Conservation (phyloP, 768 basidiomycete species). For the Phylloporus arenicola region DNA sequence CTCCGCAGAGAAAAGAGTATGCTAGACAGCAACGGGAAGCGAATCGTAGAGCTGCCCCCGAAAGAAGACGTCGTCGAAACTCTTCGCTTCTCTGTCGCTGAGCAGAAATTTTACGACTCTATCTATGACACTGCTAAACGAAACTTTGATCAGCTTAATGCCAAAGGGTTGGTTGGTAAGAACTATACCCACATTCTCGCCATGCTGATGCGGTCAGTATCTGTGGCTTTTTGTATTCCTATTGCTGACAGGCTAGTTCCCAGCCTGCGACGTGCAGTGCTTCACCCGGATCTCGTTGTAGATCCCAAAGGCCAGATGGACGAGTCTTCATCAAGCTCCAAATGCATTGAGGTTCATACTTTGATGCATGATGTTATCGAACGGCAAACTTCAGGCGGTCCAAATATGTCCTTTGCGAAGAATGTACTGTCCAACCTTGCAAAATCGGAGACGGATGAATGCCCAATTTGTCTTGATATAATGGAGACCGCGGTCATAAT, state of each 20-base stretch:
- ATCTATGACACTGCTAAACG: slow-evolving; percentile 75
- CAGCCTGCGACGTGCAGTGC: slow-evolving; percentile 85
- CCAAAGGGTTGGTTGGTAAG: slow-evolving; percentile 70
- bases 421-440: slow-evolving; percentile 58
- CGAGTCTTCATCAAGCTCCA: slow-evolving; percentile 28
- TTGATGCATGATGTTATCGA: slow-evolving; percentile 52
- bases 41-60: slow-evolving; percentile 80
- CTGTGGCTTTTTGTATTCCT: neutral
- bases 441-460: slow-evolving; percentile 54
- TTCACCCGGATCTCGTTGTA: slow-evolving; percentile 83
- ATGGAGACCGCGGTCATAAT: slow-evolving; percentile 67
- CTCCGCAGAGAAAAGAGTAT: slow-evolving; percentile 91
- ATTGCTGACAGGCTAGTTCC: slow-evolving; percentile 5
- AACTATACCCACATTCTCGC: slow-evolving; percentile 88
- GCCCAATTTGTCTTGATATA: slow-evolving; percentile 77
- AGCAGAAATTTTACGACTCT: slow-evolving; percentile 85
- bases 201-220: slow-evolving; percentile 83
- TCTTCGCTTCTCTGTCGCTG: slow-evolving; percentile 75
- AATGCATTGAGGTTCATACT: slow-evolving; percentile 51
- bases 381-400: slow-evolving; percentile 24
- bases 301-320: slow-evolving; percentile 39
- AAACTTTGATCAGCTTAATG: slow-evolving; percentile 74
- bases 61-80: slow-evolving; percentile 75
- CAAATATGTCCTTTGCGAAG: slow-evolving; percentile 49
- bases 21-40: slow-evolving; percentile 79